phyloP scores from a whole-genome alignment of 2,329 filamentous ascomycete species.

The Leptographium wingfieldii region DNA sequence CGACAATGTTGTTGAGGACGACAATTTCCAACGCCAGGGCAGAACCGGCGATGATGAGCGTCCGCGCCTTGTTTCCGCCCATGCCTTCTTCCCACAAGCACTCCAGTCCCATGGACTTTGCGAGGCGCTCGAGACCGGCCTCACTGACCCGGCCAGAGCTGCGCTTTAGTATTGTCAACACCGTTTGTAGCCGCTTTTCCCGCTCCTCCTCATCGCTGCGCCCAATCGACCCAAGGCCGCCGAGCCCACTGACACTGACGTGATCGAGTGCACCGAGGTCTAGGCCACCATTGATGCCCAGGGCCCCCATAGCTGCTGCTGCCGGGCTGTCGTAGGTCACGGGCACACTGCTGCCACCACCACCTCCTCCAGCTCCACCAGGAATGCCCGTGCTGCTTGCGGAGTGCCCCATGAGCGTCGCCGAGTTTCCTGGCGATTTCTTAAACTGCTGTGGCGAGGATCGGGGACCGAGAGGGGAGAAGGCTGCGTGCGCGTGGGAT shows the following conservation, averaged over 20 bases:
- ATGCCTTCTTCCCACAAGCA: conserved; percentile 45
- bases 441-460: conserved; percentile 54
- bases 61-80: conserved; percentile 35
- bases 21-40: conserved; percentile 49
- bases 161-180: conserved; percentile 35
- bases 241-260: conserved; percentile 35
- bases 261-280: conserved; percentile 39
- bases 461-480: conserved; percentile 43
- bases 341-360: conserved; percentile 19
- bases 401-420: conserved; percentile 33
- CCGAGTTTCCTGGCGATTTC: conserved; percentile 45
- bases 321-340: conserved; percentile 54
- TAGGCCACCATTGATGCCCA: conserved; percentile 35
- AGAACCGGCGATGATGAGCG: conserved; percentile 49
- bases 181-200: conserved; percentile 38
- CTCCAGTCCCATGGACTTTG: conserved; percentile 53
- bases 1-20: conserved; percentile 48
- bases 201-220: conserved; percentile 35
- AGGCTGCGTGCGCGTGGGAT: conserved; percentile 40
- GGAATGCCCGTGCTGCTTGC: conserved; percentile 13
- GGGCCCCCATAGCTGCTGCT: conserved; percentile 45
- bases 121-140: conserved; percentile 60
- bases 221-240: conserved; percentile 26
- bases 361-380: neutral
- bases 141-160: conserved; percentile 57